phyloP scores from a whole-genome alignment of 306 rosid genomes.

The Cercis canadensis region DNA sequence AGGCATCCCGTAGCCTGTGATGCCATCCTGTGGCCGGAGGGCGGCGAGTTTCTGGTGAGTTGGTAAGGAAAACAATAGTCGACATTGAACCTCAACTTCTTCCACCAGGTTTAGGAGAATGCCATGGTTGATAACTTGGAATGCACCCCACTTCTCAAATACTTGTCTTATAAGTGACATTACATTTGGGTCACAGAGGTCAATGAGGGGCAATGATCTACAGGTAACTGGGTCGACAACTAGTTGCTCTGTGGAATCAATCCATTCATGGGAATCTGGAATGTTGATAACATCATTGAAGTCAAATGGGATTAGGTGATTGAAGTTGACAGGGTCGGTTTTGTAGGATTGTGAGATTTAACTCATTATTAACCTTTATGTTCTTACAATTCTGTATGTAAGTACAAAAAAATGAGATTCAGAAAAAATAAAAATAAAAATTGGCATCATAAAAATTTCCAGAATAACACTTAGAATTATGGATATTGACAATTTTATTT shows the following conservation, averaged over 20 bases:
- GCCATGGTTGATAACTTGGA: constrained; percentile 58
- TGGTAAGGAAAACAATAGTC: constrained; percentile 47
- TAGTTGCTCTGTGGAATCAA: background rate
- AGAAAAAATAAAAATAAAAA: too few species aligned
- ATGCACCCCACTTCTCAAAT: constrained; percentile 51
- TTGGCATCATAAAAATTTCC: too few species aligned
- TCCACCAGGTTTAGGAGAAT: constrained; percentile 28
- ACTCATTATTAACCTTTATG: constrained; percentile 34
- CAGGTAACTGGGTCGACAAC: background rate
- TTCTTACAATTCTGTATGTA: too few species aligned
- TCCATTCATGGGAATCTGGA: constrained; percentile 52
- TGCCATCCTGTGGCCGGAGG: constrained; percentile 34
- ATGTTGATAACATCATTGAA: constrained; percentile 30
- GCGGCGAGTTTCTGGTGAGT: constrained; percentile 40
- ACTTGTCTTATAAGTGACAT: constrained; percentile 34
- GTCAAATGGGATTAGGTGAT: constrained; percentile 41
- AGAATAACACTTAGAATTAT: too few species aligned
- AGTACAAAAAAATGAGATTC: too few species aligned
- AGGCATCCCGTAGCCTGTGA: constrained; percentile 54
- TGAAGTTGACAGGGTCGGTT: background rate
- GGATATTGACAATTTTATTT: too few species aligned
- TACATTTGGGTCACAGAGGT: constrained; percentile 44
- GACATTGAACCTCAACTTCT: constrained; percentile 31
- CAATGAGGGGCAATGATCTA: constrained; percentile 39
- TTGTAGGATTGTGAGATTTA: constrained; percentile 26